A percentile compares a stretch with the other conserved stretches of the same genome.
Conservation (phyloP, 192 early-diverging fungal genomes). For the Backusella luteola region DNA sequence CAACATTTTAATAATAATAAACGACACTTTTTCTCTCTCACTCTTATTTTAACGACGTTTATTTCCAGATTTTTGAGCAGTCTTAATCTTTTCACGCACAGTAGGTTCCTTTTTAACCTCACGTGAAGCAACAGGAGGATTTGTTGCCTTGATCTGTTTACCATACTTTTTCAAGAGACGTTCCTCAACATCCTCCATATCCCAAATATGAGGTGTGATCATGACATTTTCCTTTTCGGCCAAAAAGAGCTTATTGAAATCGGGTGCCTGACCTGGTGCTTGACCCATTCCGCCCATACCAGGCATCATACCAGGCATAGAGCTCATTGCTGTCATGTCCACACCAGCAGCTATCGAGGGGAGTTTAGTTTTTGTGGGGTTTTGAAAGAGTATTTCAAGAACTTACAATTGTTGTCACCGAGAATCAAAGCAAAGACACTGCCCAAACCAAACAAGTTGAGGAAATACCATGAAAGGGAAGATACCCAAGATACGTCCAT, state of each 20-base stretch:
- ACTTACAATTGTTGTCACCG: conserved; percentile 82
- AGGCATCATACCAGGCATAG: conserved; percentile 70
- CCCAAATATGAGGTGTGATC: conserved; percentile 80
- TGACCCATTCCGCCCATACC: conserved; percentile 51
- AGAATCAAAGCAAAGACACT: conserved; percentile 91
- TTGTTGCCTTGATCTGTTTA: conserved; percentile 26
- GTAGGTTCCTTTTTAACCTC: conserved; percentile 4
- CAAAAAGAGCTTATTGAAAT: conserved; percentile 84
- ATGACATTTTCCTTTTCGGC: conserved; percentile 86
- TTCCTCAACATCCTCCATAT: conserved; percentile 77
- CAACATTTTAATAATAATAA: neutral
- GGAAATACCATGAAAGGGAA: conserved; percentile 97
- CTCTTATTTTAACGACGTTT: conserved; percentile 23
- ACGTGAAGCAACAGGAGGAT: neutral
- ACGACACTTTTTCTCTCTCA: neutral
- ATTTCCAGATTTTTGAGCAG: conserved; percentile 22
- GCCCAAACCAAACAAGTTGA: conserved; percentile 94
- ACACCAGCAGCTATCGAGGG: conserved; percentile 59
- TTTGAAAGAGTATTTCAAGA: neutral
- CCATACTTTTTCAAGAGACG: conserved; percentile 79
- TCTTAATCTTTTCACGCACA: conserved; percentile 29
- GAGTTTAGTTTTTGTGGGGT: neutral
- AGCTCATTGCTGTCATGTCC: conserved; percentile 92
- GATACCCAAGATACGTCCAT: conserved; percentile 99
- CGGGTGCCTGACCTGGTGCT: conserved; percentile 73